These are phyloP conservation scores for Kuraishia floccosa DNA, from an alignment of 805 yeast species.

Conservation along the genomic window DNA sequence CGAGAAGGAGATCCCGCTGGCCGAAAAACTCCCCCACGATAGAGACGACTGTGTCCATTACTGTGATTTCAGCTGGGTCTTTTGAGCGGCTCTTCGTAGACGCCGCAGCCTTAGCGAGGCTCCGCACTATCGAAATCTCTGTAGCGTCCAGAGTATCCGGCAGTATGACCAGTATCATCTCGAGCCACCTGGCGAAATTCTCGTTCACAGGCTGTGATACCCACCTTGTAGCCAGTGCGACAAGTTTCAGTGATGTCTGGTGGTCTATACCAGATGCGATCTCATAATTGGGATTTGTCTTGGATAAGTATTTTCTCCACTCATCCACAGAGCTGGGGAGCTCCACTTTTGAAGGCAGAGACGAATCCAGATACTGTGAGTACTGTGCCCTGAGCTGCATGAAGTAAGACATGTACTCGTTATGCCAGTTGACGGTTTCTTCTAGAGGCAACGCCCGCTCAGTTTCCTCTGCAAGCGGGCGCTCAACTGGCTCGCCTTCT, in stretches of 20 bases:
- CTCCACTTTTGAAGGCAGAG: conserved; percentile 9
- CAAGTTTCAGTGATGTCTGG: conserved; percentile 19
- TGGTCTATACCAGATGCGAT: conserved; percentile 23
- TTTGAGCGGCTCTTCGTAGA: no score
- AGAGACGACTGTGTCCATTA: no score
- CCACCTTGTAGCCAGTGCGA: conserved; percentile 33
- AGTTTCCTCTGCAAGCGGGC: conserved; percentile 1
- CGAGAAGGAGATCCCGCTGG: conserved; percentile 16
- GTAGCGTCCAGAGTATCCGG: conserved; percentile 24
- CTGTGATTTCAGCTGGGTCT: no score
- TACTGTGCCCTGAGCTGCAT: conserved; percentile 7
- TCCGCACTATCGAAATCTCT: conserved; percentile 28
- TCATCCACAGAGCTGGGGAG: conserved; percentile 23
- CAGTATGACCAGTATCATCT: conserved; percentile 22
- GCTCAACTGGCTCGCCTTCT: not conserved
- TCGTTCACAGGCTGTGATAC: conserved; percentile 17
- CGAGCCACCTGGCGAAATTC: conserved; percentile 25
- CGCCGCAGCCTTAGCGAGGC: conserved; percentile 25
- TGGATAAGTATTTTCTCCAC: conserved; percentile 29
- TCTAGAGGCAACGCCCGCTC: not conserved
- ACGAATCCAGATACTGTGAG: conserved; percentile 6
- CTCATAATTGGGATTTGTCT: conserved; percentile 18
- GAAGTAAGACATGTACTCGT: conserved; percentile 9
- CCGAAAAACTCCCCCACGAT: conserved; percentile 12
- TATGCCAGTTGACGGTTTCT: conserved; percentile 3